Base-by-base conservation (phyloP, 2,329 filamentous ascomycete species). In the Chalara sp. region DNA sequence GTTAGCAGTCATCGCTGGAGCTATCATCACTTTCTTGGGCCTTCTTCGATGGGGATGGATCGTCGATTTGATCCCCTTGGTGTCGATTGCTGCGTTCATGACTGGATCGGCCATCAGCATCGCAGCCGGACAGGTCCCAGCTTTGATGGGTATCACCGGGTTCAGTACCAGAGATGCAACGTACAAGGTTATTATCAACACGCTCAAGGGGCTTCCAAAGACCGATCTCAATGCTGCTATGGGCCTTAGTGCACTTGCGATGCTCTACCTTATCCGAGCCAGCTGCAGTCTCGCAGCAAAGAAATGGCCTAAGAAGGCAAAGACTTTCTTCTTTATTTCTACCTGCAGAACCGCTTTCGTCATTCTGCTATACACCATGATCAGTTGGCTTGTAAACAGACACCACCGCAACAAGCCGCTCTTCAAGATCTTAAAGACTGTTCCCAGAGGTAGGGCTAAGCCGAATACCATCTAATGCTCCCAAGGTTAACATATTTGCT, bases 41-140 rank as follows among this genome's bases (percentile, higher is more conserved):
- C 72, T 96, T 3, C 72, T 88, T 42, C 83, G 91, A 44, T 79
- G 84, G 37, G 92, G 93, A 5, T 95, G 90, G 82, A 84, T 97
- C 47, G 90, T 96, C 45, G 90, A 97, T 58, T 80, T 96, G 62
- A 96, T 97, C 61, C 88, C 93, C 1, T 80, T 96, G 50, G 84
- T 89, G 1, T 88, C 91, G 0, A 88, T 97, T 49, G 91, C 88
- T 0, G 90, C 93, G 3, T 97, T 96, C 73, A 96, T 97, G 87
- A 97, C 93, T 0, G 92, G 92, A 2, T 96, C 92, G 5, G 90
- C 92, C 49, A 79, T 99, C 67, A 95, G 81, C 61, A 97, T 99
- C 64, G 83, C 81, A 12, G 79, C 82, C 29, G 91, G 93, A 33
- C 93, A 99, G 68, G 76, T 96, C 5, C 86, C 88, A 1, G 78